Percentiles rank a stretch among this genome's conserved stretches.
phyloP scores from a whole-genome alignment of 805 yeast genomes.

The Spathaspora girioi region DNA sequence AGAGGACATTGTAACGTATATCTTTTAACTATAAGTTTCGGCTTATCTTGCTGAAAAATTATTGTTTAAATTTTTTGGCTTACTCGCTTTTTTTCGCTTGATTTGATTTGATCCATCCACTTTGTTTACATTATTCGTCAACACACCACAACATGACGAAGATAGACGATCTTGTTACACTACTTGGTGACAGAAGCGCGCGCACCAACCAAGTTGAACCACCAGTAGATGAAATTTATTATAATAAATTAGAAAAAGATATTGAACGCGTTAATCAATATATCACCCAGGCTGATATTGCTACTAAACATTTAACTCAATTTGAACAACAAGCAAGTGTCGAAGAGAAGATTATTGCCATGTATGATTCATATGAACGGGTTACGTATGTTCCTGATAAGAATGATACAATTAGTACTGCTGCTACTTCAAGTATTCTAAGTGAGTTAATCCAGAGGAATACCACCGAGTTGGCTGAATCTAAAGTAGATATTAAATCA shows the following conservation, averaged over 20 bases:
- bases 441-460: constrained; percentile 1
- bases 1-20: constrained; percentile 35
- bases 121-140: not conserved
- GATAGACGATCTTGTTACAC: not conserved
- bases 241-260: constrained; percentile 14
- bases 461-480: not conserved
- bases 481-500: not conserved
- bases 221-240: constrained; percentile 12
- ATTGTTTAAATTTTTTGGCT: not conserved
- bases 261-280: constrained; percentile 15
- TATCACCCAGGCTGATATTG: constrained; percentile 20
- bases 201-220: not conserved
- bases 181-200: not conserved
- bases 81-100: not conserved
- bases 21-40: not conserved
- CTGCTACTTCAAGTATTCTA: constrained; percentile 17
- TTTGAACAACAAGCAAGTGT: not conserved
- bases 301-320: constrained; percentile 11
- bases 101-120: not conserved
- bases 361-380: constrained; percentile 13
- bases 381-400: constrained; percentile 24
- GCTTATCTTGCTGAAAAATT: not conserved
- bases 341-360: constrained; percentile 16
- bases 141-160: not conserved
- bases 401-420: constrained; percentile 25